A percentile compares a stretch with the other conserved stretches of the same genome.
Conservation (phyloP, 2,329 filamentous ascomycete species). For the Emergomyces pasteurianus region DNA sequence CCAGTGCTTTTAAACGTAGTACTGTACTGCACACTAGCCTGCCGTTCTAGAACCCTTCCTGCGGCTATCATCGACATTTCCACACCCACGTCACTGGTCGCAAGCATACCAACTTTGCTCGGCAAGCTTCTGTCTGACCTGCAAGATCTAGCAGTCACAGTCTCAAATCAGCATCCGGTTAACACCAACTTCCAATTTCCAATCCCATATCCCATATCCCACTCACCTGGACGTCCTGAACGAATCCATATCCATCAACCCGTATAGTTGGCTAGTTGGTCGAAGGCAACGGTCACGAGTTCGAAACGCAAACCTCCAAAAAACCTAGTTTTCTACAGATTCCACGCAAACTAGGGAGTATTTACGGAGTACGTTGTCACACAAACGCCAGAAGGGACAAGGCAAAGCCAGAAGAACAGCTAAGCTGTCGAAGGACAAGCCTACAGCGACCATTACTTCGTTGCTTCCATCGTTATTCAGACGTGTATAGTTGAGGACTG, state of each 20-base stretch:
- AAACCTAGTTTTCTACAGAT: background rate
- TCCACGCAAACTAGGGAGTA: too few relatives aligned
- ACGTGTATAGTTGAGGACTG: background rate
- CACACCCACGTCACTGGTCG: background rate
- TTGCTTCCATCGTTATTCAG: background rate
- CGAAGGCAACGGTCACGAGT: background rate
- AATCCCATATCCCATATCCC: too few relatives aligned
- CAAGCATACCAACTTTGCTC: background rate
- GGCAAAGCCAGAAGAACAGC: background rate
- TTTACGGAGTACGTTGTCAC: too few relatives aligned
- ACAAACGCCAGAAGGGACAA: background rate
- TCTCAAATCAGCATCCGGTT: background rate
- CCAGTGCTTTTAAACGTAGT: too few relatives aligned
- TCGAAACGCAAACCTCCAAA: background rate
- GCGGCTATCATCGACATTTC: background rate
- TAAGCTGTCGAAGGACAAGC: background rate
- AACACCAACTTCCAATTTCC: too few relatives aligned
- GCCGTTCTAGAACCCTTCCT: background rate
- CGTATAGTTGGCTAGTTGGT: background rate
- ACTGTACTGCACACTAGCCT: background rate
- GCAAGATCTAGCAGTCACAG: background rate
- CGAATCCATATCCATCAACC: too few relatives aligned
- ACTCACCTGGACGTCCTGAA: too few relatives aligned
- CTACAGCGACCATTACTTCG: background rate
- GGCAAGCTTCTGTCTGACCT: background rate